Evolutionary conservation across 2,329 filamentous ascomycete genomes (phyloP).

Genomic region (Xylariales sp.): DNA sequence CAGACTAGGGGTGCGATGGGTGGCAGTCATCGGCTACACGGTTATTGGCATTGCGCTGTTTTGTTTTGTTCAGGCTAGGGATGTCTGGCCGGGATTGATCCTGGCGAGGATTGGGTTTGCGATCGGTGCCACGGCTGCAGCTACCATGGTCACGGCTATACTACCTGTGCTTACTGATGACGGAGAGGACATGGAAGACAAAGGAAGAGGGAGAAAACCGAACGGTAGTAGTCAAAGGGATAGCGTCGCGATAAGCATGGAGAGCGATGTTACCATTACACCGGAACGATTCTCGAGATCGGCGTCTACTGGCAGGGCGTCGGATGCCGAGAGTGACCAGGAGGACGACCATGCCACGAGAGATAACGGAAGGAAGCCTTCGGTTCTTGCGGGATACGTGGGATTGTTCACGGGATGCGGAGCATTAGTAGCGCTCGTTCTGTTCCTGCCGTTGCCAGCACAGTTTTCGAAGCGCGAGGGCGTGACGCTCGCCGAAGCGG

Average conservation of each 20-base stretch:
- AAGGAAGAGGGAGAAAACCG: conserved; percentile 26
- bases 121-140: conserved; percentile 80
- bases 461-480: conserved; percentile 67
- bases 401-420: conserved; percentile 91
- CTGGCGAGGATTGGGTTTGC: conserved; percentile 84
- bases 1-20: conserved; percentile 67
- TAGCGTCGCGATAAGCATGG: conserved; percentile 62
- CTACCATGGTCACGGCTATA: conserved; percentile 97
- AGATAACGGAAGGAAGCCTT: conserved; percentile 39
- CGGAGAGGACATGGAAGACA: conserved; percentile 19
- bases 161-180: conserved; percentile 67
- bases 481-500: conserved; percentile 67
- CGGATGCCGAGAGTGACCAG: conserved; percentile 12
- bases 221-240: conserved; percentile 39
- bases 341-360: conserved; percentile 17
- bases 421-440: conserved; percentile 72
- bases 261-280: conserved; percentile 72
- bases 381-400: conserved; percentile 76
- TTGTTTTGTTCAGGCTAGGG: conserved; percentile 77
- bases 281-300: conserved; percentile 51
- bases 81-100: conserved; percentile 85
- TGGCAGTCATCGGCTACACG: conserved; percentile 72
- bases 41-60: conserved; percentile 75
- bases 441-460: conserved; percentile 86
- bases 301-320: conserved; percentile 24